Percentiles rank a stretch among this genome's conserved stretches.
phyloP scores from a whole-genome alignment of 192 early-diverging fungal species.

The Coemansia sp. region DNA sequence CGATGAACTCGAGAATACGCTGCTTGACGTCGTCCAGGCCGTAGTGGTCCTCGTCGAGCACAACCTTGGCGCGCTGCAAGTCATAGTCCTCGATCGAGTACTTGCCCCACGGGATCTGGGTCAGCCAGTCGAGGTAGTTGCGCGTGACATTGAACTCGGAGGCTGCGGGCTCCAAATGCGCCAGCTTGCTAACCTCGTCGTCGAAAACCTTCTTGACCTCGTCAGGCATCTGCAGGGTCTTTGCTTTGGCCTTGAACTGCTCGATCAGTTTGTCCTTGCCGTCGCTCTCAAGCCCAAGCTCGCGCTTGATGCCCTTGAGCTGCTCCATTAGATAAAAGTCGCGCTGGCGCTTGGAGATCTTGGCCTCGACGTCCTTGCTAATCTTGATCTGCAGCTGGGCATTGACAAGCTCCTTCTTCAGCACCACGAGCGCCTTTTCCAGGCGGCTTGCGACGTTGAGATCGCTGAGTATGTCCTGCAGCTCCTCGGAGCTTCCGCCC shows the following conservation, averaged over 20 bases:
- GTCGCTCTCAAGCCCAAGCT: conserved; percentile 94
- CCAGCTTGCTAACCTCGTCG: conserved; percentile 92
- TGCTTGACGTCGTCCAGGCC: conserved; percentile 99
- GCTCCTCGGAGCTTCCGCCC: conserved; percentile 83
- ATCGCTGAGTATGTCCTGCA: conserved; percentile 90
- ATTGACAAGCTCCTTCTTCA: conserved; percentile 98
- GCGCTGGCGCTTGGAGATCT: conserved; percentile 95
- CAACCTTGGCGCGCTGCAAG: conserved; percentile 74
- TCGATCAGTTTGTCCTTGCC: conserved; percentile 98
- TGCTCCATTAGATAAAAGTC: conserved; percentile 99
- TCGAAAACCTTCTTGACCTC: conserved; percentile 95
- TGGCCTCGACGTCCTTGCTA: conserved; percentile 94
- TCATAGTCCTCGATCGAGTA: conserved; percentile 90
- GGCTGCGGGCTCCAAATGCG: conserved; percentile 89
- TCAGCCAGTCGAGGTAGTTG: conserved; percentile 99
- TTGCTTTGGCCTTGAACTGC: conserved; percentile 85
- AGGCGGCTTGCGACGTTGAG: conserved; percentile 86
- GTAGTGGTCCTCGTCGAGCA: conserved; percentile 99
- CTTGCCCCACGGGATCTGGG: conserved; percentile 95
- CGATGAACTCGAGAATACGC: conserved; percentile 98
- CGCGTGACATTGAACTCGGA: conserved; percentile 98
- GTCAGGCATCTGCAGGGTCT: conserved; percentile 83
- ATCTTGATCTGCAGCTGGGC: conserved; percentile 98
- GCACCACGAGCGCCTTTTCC: conserved; percentile 84
- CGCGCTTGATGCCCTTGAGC: conserved; percentile 98